Evolutionary conservation across 192 early-diverging fungal species (phyloP).

Genomic region (Backusella sp.): DNA sequence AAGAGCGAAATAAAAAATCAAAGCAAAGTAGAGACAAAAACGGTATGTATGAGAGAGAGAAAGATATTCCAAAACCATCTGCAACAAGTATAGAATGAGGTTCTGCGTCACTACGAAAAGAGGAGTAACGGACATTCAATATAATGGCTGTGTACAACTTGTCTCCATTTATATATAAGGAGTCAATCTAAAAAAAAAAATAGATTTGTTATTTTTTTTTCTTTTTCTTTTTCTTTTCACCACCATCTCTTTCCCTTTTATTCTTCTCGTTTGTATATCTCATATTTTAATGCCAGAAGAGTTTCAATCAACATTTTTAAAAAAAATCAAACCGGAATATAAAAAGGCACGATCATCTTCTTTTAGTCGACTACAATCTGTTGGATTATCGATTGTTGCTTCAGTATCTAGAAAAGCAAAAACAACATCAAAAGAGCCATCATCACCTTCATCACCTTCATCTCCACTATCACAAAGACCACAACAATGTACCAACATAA

Average conservation of each 20-base stretch:
- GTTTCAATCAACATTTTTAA: constrained; percentile 8
- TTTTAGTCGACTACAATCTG: constrained; percentile 9
- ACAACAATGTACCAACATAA: background rate
- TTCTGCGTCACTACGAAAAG: background rate
- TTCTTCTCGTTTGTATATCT: background rate
- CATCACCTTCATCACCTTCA: background rate
- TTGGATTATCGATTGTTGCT: constrained; percentile 8
- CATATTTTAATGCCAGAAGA: constrained; percentile 9
- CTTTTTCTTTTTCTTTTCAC: background rate
- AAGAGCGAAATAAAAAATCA: background rate
- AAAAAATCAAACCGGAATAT: constrained; percentile 10
- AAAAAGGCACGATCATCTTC: background rate
- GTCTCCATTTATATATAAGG: background rate
- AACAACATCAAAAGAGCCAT: background rate
- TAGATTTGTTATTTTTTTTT: background rate
- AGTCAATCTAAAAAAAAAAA: constrained; percentile 7
- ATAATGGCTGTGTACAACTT: background rate
- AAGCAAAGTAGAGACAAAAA: background rate
- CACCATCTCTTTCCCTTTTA: background rate
- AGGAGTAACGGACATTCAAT: constrained; percentile 4
- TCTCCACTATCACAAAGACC: background rate
- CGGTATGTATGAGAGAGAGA: background rate
- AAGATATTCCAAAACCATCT: background rate
- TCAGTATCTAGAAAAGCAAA: constrained; percentile 9
- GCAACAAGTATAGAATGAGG: constrained; percentile 5